A percentile compares a stretch with the other conserved stretches of the same genome.
Conservation (phyloP, 768 basidiomycete genomes). For the Tylopilus rubrobrunneus region DNA sequence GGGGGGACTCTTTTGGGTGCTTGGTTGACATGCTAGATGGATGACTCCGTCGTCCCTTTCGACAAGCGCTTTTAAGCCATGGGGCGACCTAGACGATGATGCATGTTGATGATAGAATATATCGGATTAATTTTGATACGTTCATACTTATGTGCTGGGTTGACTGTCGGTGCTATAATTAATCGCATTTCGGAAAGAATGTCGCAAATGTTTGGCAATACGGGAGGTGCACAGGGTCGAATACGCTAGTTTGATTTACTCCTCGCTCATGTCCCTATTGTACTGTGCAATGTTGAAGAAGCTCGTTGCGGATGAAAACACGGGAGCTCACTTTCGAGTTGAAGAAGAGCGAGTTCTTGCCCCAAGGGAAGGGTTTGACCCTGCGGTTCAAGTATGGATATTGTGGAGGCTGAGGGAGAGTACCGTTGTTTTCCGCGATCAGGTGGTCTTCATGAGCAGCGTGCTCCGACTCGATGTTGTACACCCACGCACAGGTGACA, state of each 20-base stretch:
- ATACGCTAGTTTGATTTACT: constrained; percentile 7
- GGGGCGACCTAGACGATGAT: background rate
- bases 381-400: constrained; percentile 78
- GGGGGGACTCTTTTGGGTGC: constrained; percentile 37
- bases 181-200: background rate
- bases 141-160: background rate
- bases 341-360: constrained; percentile 78
- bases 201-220: background rate
- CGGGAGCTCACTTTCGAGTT: constrained; percentile 58
- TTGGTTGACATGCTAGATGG: constrained; percentile 32
- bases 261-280: constrained; percentile 54
- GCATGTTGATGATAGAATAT: background rate
- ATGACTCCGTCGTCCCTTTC: too few species aligned
- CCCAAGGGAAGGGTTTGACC: constrained; percentile 83
- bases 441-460: constrained; percentile 66
- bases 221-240: background rate
- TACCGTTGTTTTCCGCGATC: constrained; percentile 68
- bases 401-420: constrained; percentile 64
- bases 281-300: constrained; percentile 34
- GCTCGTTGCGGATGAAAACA: background rate
- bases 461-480: constrained; percentile 58
- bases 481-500: constrained; percentile 40
- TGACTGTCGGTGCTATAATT: background rate
- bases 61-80: too few species aligned
- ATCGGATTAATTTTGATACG: background rate